Evolutionary conservation across 768 basidiomycete genomes (phyloP).

Genomic region (Leccinum uliginosum): DNA sequence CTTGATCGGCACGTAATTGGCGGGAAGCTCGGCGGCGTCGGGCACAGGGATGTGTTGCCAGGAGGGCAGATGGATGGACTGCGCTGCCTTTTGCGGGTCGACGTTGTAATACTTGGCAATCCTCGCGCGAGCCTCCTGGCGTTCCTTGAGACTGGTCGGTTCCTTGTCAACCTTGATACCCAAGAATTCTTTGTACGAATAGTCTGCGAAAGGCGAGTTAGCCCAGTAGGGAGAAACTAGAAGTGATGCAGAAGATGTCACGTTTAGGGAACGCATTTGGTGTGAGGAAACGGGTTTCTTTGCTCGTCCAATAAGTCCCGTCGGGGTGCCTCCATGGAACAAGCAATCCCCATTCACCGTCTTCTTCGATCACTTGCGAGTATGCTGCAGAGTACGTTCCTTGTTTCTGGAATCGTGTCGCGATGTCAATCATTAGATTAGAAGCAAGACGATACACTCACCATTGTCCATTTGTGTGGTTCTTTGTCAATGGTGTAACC

Average conservation of each 20-base stretch:
- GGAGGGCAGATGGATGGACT: neutral
- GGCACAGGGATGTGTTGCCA: constrained; percentile 21
- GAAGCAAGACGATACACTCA: neutral
- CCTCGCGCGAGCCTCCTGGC: constrained; percentile 18
- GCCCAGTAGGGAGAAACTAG: neutral
- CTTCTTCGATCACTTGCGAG: constrained; percentile 15
- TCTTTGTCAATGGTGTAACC: constrained; percentile 15
- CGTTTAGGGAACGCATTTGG: constrained; percentile 19
- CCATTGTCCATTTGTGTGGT: constrained; percentile 22
- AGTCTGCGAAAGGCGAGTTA: constrained; percentile 13
- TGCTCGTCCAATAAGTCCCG: constrained; percentile 23
- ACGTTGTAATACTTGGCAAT: constrained; percentile 23
- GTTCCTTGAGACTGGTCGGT: constrained; percentile 7
- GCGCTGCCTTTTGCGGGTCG: constrained; percentile 16
- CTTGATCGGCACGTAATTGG: constrained; percentile 12
- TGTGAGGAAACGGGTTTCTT: constrained; percentile 23
- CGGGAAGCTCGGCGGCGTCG: constrained; percentile 7
- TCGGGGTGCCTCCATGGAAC: constrained; percentile 20
- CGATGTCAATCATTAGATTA: neutral
- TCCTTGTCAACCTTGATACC: constrained; percentile 26
- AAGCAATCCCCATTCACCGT: constrained; percentile 15
- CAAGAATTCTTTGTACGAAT: constrained; percentile 24
- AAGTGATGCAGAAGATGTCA: neutral
- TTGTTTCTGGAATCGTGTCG: constrained; percentile 3
- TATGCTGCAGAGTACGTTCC: constrained; percentile 24